Conservation (phyloP, 1,139 yeast genomes). For the Diutina neorugosa region DNA sequence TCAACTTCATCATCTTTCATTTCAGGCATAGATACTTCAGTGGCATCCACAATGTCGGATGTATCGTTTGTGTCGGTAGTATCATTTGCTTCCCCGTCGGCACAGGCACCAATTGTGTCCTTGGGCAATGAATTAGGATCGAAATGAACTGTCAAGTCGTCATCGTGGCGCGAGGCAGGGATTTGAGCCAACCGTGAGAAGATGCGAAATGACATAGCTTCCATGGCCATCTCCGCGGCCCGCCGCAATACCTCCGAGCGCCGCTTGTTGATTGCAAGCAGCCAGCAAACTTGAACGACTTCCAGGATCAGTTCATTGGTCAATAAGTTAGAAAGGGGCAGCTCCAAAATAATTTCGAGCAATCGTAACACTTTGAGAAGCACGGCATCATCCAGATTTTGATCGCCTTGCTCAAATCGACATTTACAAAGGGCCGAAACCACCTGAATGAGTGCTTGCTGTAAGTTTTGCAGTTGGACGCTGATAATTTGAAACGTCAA, state of each 20-base stretch:
- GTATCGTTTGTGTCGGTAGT: background rate
- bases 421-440: slow-evolving; percentile 83
- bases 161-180: slow-evolving; percentile 31
- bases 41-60: background rate
- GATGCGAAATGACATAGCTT: slow-evolving; percentile 54
- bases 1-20: background rate
- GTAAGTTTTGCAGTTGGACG: slow-evolving; percentile 30
- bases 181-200: slow-evolving; percentile 49
- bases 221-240: slow-evolving; percentile 82
- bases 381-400: slow-evolving; percentile 85
- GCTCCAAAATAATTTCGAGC: slow-evolving; percentile 54
- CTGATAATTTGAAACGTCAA: slow-evolving; percentile 49
- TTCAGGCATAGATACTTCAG: background rate
- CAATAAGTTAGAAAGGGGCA: slow-evolving; percentile 51
- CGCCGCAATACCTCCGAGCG: slow-evolving; percentile 82
- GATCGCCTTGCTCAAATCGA: slow-evolving; percentile 92
- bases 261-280: slow-evolving; percentile 86
- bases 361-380: slow-evolving; percentile 69
- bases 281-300: slow-evolving; percentile 81
- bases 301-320: slow-evolving; percentile 82
- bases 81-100: background rate
- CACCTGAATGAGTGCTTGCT: slow-evolving; percentile 43
- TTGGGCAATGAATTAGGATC: slow-evolving; percentile 25
- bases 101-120: slow-evolving; percentile 22
- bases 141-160: slow-evolving; percentile 24